Conservation (phyloP, 768 basidiomycete genomes). For the Podaxis rugospora region DNA sequence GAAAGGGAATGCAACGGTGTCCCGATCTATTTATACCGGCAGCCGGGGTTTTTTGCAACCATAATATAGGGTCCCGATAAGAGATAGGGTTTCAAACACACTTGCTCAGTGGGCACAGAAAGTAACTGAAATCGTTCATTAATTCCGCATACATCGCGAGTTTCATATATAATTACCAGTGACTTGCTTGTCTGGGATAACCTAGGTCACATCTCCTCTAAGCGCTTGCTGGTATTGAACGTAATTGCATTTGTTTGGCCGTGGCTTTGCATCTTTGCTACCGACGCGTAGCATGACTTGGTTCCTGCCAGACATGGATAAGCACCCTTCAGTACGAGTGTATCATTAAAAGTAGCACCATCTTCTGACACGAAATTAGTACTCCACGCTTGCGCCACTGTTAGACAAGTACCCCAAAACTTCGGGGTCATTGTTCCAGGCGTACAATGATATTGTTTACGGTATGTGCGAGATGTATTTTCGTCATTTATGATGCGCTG, state of each 20-base stretch:
- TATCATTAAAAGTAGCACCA: neutral
- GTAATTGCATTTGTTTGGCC: neutral
- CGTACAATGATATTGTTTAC: conserved; percentile 68
- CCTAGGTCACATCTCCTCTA: neutral
- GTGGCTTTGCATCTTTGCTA: neutral
- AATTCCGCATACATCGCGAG: neutral
- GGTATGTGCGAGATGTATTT: conserved; percentile 31
- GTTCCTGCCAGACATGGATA: conserved; percentile 18
- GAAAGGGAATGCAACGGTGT: too few species aligned
- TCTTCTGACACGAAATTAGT: conserved; percentile 26
- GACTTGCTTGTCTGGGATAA: neutral
- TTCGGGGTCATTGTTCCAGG: conserved; percentile 63
- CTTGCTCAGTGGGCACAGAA: neutral
- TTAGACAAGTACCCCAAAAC: conserved; percentile 58
- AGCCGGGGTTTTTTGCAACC: neutral
- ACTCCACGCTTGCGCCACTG: conserved; percentile 40
- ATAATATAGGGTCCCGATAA: neutral
- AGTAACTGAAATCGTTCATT: too few species aligned
- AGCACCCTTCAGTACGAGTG: conserved; percentile 24
- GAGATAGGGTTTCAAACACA: neutral
- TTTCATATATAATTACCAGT: neutral
- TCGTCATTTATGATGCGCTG: neutral
- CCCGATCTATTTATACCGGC: neutral
- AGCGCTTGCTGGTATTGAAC: too few species aligned
- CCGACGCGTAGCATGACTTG: neutral